Percentiles rank a stretch among this genome's conserved stretches.
Evolutionary conservation across 129 eudicot species (phyloP).

Genomic region (Smallanthus sonchifolius): DNA sequence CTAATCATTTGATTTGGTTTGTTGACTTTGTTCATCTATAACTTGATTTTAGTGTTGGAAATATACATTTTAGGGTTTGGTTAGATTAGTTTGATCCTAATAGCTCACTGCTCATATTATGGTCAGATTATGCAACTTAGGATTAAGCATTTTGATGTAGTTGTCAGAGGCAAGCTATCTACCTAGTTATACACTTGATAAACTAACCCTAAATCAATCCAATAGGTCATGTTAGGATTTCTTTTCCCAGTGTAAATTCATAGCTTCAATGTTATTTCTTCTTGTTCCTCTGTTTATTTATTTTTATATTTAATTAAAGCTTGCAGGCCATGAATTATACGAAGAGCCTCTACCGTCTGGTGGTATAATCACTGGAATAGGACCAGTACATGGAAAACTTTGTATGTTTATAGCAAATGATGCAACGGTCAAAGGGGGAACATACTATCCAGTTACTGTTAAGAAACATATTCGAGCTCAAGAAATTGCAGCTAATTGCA

Average conservation of each 20-base stretch:
- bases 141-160: not conserved
- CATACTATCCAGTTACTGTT: conserved; percentile 85
- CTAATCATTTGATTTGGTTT: not conserved
- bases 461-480: conserved; percentile 96
- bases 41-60: conserved; percentile 2
- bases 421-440: conserved; percentile 94
- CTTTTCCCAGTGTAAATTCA: not conserved
- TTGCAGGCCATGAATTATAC: conserved; percentile 90
- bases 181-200: not conserved
- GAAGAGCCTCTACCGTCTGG: conserved; percentile 80
- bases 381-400: conserved; percentile 84
- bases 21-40: conserved; percentile 10
- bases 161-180: not conserved
- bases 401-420: conserved; percentile 97
- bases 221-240: not conserved
- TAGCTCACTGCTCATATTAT: not conserved
- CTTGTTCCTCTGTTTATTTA: conserved; percentile 12
- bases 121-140: not conserved
- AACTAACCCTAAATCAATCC: not conserved
- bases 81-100: not conserved
- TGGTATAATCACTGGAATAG: conserved; percentile 86
- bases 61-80: not conserved
- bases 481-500: conserved; percentile 92
- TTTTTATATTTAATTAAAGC: conserved; percentile 34
- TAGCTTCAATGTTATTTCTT: not conserved